A percentile compares a stretch with the other conserved stretches of the same genome.
phyloP scores from a whole-genome alignment of 1,284 basidiomycete species.

The Fomitopsis schrenkii region DNA sequence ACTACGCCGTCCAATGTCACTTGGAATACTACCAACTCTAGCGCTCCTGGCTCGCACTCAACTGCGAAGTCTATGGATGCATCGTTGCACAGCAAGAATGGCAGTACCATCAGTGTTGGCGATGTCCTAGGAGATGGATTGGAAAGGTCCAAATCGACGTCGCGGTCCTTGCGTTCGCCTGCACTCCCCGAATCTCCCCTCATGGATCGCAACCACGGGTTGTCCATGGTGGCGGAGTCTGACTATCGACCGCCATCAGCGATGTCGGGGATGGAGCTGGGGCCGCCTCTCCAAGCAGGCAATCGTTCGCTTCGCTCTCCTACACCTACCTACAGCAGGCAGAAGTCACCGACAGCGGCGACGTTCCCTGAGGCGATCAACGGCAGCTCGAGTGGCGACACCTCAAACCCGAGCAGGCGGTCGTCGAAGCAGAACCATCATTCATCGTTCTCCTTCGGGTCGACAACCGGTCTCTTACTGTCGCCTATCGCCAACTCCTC shows the following conservation, averaged over 20 bases:
- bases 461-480: slow-evolving; percentile 54
- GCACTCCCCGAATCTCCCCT: slow-evolving; percentile 55
- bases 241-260: slow-evolving; percentile 45
- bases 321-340: slow-evolving; percentile 47
- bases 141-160: slow-evolving; percentile 39
- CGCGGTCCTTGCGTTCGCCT: slow-evolving; percentile 50
- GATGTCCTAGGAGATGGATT: slow-evolving; percentile 18
- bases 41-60: slow-evolving; percentile 17
- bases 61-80: slow-evolving; percentile 24
- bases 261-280: slow-evolving; percentile 49
- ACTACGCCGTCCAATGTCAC: slow-evolving; percentile 71
- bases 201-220: slow-evolving; percentile 29
- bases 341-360: slow-evolving; percentile 50
- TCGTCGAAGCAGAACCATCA: slow-evolving; percentile 48
- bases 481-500: slow-evolving; percentile 70
- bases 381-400: slow-evolving; percentile 22
- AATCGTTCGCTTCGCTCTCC: slow-evolving; percentile 49
- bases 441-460: slow-evolving; percentile 38
- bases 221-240: slow-evolving; percentile 20
- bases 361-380: slow-evolving; percentile 37
- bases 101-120: slow-evolving; percentile 38
- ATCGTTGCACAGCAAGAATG: slow-evolving; percentile 50
- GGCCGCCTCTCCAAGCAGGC: slow-evolving; percentile 40
- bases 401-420: slow-evolving; percentile 27
- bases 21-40: slow-evolving; percentile 35